Evolutionary conservation across 306 rosid species (phyloP), one percentile per base, ranked within the genome.

Genomic region (Cicer chorassanicum): DNA sequence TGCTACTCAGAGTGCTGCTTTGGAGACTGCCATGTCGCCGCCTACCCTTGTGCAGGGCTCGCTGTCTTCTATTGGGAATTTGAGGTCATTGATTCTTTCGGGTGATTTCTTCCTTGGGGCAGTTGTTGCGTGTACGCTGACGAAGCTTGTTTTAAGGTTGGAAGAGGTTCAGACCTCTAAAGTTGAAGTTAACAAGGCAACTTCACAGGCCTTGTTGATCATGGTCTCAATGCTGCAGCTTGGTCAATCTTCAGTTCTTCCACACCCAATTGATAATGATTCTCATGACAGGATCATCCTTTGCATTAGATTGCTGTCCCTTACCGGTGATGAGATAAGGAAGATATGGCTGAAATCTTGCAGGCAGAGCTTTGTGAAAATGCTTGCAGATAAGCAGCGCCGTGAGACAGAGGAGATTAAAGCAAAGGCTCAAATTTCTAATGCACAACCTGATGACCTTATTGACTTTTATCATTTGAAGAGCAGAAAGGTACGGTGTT

Each of bases 381-480:
- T 92, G 99, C 98, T 95, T 41, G 93, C 90, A 6, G 99, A 95
- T 81, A 95, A 95, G 86, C 95, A 95, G 86, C 87, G 11, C 16
- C 86, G 89, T 8, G 98, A 95, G 83, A 89, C 88, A 2, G 97
- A 92, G 83, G 99, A 95, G 78, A 84, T 79, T 74, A 90, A 84
- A 77, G 98, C 96, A 2, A 89, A 86, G 89, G 92, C 99, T 15
- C 97, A 90, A 70, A 87, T 89, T 77, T 87, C 89, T 60, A 85
- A 92, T 85, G 97, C 98, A 21, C 99, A 95, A 68, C 99, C 99
- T 9, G 98, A 95, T 75, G 99, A 95, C 81, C 98, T 95, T 63
- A 95, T 95, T 80, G 99, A 92, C 63, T 95, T 95, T 78, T 92
- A 92, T 87, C 99, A 95, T 88, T 80, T 95, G 82, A 95, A 95